Evolutionary conservation across 352 stramenopile species (phyloP), one percentile per base, ranked within the genome.

Genomic region (Phytophthora lateralis): DNA sequence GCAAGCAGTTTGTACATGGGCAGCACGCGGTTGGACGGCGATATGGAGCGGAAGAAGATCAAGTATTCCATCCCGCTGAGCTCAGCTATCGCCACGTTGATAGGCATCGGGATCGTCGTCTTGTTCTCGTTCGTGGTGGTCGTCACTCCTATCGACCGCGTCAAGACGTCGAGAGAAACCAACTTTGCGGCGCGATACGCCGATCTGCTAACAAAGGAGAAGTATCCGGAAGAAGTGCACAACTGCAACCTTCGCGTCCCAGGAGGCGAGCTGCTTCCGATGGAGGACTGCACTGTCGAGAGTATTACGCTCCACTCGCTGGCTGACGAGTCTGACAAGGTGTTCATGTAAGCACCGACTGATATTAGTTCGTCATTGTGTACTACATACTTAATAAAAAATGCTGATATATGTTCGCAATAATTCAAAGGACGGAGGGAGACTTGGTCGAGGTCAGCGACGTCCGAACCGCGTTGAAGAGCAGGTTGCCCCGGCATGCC

Each of bases 281-380:
- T 81, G 24, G 73, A 82, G 11, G 73, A 81, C 27, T 82, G 75
- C 54, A 63, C 44, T 6, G 67, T 84, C 35, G 75, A 87, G 15
- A 73, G 60, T 18, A 77, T 80, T 26, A 71, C 63, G 18, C 44
- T 71, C 24, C 58, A 72, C 18, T 68, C 56, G 6, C 51, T 66
- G 18, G 55, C 48, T 6, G 42, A 70, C 9, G 56, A 66, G 48
- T 46, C 48, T 3, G 62, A 65, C 42, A 70, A 66, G 20, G 48
- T 66, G 0, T 32, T 37, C 32, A 17, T 70, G 49, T 70, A 66
- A 41, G 11, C 21, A 24, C 21, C 21, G n/a, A n/a, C n/a, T n/a
- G n/a, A n/a, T n/a, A n/a, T n/a, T n/a, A n/a, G n/a, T n/a, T n/a
- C n/a, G n/a, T n/a, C n/a, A n/a, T n/a, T n/a, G n/a, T n/a, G n/a